Evolutionary conservation across 345 rosid genomes (phyloP).

Genomic region (Nephelium lappaceum): DNA sequence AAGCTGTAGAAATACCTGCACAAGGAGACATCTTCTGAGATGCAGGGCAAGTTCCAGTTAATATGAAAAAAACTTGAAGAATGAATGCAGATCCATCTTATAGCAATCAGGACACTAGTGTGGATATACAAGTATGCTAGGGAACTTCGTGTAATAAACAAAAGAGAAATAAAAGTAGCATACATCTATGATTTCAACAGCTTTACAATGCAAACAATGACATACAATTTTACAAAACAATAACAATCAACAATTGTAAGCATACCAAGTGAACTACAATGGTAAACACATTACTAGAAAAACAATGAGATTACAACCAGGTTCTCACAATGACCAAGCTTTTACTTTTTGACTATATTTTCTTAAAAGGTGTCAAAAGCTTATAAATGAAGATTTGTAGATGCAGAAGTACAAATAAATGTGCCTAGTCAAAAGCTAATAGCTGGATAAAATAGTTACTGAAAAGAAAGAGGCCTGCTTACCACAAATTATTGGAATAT

Average conservation of each 20-base stretch:
- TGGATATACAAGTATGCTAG: background rate
- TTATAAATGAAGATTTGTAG: background rate
- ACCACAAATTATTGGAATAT: background rate
- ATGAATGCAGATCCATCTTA: background rate
- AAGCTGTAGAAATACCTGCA: slow-evolving; percentile 87
- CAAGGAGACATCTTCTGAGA: slow-evolving; percentile 3
- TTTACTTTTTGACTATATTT: background rate
- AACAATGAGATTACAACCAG: background rate
- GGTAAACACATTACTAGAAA: background rate
- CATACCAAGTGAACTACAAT: background rate
- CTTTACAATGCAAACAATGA: background rate
- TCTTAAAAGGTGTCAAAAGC: background rate
- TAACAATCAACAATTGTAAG: background rate
- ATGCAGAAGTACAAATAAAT: background rate
- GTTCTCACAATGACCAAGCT: background rate
- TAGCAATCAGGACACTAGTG: background rate
- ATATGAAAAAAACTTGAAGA: background rate
- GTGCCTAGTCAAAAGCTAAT: background rate
- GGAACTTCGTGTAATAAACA: background rate
- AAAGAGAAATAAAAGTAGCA: background rate
- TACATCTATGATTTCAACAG: background rate
- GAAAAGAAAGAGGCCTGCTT: background rate
- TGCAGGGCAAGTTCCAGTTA: background rate
- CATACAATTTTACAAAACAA: background rate
- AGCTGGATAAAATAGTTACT: background rate